phyloP scores from a whole-genome alignment of 495 filamentous ascomycete genomes.

The Aspergillus biplanus region DNA sequence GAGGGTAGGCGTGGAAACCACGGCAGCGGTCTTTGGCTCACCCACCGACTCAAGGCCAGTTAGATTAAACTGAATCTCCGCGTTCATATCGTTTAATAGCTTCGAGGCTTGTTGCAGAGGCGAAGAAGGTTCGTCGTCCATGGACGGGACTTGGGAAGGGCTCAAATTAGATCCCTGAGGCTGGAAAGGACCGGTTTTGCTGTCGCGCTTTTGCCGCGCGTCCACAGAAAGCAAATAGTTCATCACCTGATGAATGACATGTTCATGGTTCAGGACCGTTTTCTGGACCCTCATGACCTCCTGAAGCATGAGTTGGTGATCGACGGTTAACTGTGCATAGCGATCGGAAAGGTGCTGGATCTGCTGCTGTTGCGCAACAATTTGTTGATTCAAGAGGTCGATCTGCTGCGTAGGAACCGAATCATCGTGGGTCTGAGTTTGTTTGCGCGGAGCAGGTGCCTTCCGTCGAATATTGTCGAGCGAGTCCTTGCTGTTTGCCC shows the following conservation, averaged over 20 bases:
- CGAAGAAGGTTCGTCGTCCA: constrained; percentile 75
- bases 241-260: constrained; percentile 76
- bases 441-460: constrained; percentile 88
- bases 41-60: constrained; percentile 76
- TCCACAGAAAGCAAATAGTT: constrained; percentile 68
- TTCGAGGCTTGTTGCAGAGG: constrained; percentile 90
- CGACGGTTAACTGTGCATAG: constrained; percentile 81
- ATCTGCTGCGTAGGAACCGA: constrained; percentile 85
- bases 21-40: constrained; percentile 61
- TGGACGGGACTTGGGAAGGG: constrained; percentile 46
- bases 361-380: constrained; percentile 89
- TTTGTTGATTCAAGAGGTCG: constrained; percentile 82
- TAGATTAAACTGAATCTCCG: constrained; percentile 75
- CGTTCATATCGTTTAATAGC: constrained; percentile 77
- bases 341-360: constrained; percentile 83
- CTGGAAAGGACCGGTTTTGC: constrained; percentile 56
- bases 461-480: constrained; percentile 96
- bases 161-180: constrained; percentile 42
- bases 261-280: constrained; percentile 80
- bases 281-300: constrained; percentile 89
- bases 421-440: constrained; percentile 66
- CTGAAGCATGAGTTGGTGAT: constrained; percentile 84
- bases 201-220: constrained; percentile 65
- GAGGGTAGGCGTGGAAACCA: constrained; percentile 50
- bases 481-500: constrained; percentile 92